A percentile compares a stretch with the other conserved stretches of the same genome.
Conservation (phyloP, 2,329 filamentous ascomycete genomes). For the Colletotrichum karsti region DNA sequence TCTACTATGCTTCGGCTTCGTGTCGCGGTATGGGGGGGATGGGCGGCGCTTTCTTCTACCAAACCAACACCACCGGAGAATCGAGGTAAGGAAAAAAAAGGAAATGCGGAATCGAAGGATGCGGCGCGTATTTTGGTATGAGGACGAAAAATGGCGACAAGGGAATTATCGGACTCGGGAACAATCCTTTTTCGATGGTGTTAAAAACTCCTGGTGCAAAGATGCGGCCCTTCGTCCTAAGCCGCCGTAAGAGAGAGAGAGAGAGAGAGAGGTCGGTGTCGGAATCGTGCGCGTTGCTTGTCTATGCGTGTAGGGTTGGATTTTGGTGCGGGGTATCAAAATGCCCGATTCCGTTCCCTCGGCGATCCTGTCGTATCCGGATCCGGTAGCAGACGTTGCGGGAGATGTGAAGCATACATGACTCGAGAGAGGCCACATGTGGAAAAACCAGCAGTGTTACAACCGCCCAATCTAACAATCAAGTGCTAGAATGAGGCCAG, state of each 20-base stretch:
- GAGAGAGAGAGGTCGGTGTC: slow-evolving; percentile 20
- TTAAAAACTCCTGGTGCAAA: slow-evolving; percentile 25
- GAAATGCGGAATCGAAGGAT: slow-evolving; percentile 18
- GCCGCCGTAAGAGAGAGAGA: slow-evolving; percentile 10
- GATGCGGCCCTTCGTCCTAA: slow-evolving; percentile 13
- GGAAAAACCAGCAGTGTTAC: slow-evolving; percentile 29
- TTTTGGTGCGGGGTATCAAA: slow-evolving; percentile 31
- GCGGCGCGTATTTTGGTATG: slow-evolving; percentile 12
- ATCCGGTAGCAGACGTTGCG: slow-evolving; percentile 25
- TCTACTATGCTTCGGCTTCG: slow-evolving; percentile 2
- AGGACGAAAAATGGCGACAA: not conserved
- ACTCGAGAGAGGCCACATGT: slow-evolving; percentile 30
- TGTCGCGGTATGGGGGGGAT: not conserved
- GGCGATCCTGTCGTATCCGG: slow-evolving; percentile 26
- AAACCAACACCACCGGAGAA: slow-evolving; percentile 1
- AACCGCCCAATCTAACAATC: slow-evolving; percentile 28
- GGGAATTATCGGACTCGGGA: not conserved
- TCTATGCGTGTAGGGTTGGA: slow-evolving; percentile 26
- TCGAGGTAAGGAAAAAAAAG: slow-evolving; percentile 13
- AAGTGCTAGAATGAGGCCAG: slow-evolving; percentile 14
- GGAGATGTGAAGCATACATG: slow-evolving; percentile 31
- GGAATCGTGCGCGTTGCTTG: slow-evolving; percentile 26
- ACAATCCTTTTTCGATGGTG: slow-evolving; percentile 13
- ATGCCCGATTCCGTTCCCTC: slow-evolving; percentile 30
- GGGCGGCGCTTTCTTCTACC: slow-evolving; percentile 20